These are phyloP conservation scores for Trametes meyenii DNA, from an alignment of 768 basidiomycete species.

Conservation along the genomic window DNA sequence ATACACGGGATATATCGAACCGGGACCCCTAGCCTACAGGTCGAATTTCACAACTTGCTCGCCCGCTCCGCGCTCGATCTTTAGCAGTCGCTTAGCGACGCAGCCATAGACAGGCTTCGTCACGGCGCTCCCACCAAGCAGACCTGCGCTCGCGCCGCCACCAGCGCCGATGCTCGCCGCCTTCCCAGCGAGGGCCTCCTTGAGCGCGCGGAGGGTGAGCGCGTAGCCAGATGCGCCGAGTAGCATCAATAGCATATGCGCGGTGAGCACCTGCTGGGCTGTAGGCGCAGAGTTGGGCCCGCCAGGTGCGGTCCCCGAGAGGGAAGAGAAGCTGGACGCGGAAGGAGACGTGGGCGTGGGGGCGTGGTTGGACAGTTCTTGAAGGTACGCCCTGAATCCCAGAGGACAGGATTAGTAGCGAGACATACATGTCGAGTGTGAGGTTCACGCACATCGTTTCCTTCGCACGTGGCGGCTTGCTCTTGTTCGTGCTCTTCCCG, in stretches of 20 bases:
- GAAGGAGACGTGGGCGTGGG: conserved; percentile 61
- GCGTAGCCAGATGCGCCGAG: conserved; percentile 57
- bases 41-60: conserved; percentile 81
- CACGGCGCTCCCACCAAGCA: conserved; percentile 46
- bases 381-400: conserved; percentile 56
- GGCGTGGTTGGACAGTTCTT: conserved; percentile 51
- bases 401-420: neutral
- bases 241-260: conserved; percentile 63
- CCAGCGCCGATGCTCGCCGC: conserved; percentile 37
- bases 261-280: conserved; percentile 71
- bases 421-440: conserved; percentile 8
- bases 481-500: conserved; percentile 34
- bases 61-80: conserved; percentile 73
- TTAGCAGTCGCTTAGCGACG: conserved; percentile 79
- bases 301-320: conserved; percentile 37
- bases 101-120: conserved; percentile 73
- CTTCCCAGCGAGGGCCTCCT: conserved; percentile 54
- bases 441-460: conserved; percentile 57
- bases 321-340: conserved; percentile 55
- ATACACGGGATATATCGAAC: too few species aligned
- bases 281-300: conserved; percentile 42
- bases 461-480: conserved; percentile 53
- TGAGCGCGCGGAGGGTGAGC: conserved; percentile 63
- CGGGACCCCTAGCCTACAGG: conserved; percentile 33
- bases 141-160: conserved; percentile 14